These are phyloP conservation scores for Cylindrodendrum hubeiense DNA, from an alignment of 2,329 filamentous ascomycete species.

Conservation along the genomic window DNA sequence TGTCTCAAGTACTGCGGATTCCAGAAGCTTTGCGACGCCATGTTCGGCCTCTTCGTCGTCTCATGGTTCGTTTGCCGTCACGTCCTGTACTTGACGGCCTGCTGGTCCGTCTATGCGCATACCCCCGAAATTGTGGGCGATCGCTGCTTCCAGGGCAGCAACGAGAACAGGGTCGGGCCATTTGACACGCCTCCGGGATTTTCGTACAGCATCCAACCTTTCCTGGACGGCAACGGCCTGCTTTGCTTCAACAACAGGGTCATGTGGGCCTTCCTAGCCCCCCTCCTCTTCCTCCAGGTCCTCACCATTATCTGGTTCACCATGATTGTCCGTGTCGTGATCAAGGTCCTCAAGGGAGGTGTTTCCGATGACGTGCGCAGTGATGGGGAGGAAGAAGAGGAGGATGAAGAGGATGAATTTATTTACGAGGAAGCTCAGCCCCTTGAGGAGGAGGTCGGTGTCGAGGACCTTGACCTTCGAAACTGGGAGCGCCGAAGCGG, in stretches of 20 bases:
- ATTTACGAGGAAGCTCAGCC: conserved; percentile 67
- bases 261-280: conserved; percentile 80
- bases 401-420: conserved; percentile 66
- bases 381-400: conserved; percentile 79
- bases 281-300: conserved; percentile 82
- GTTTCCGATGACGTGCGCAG: conserved; percentile 88
- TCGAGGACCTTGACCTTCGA: conserved; percentile 77
- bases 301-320: conserved; percentile 90
- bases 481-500: conserved; percentile 70
- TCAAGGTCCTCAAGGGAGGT: conserved; percentile 81
- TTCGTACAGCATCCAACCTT: conserved; percentile 78
- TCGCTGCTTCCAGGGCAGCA: conserved; percentile 78
- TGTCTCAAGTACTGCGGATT: conserved; percentile 91
- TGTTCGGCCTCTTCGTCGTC: conserved; percentile 87
- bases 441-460: conserved; percentile 81
- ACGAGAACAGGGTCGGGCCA: conserved; percentile 67
- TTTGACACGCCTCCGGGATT: conserved; percentile 63
- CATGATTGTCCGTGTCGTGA: conserved; percentile 87
- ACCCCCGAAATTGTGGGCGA: conserved; percentile 52
- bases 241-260: conserved; percentile 85
- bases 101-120: conserved; percentile 71
- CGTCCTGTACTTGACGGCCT: conserved; percentile 81
- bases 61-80: conserved; percentile 89
- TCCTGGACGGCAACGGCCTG: conserved; percentile 76
- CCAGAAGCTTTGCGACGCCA: conserved; percentile 80